Evolutionary conservation across 1,139 yeast species (phyloP).

Genomic region (Schwanniomyces etchellsii): DNA sequence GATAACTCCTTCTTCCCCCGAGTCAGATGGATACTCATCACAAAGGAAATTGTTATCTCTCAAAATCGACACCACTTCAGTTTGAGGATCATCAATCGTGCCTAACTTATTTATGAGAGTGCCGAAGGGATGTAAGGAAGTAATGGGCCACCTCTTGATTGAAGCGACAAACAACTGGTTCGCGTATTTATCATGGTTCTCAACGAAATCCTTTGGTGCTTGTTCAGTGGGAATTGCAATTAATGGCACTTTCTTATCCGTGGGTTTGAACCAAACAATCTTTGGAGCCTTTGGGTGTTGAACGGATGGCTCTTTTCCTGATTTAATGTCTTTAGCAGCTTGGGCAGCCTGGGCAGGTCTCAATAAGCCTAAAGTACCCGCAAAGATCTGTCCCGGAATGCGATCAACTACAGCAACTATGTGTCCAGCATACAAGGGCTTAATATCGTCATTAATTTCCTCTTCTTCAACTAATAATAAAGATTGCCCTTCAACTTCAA

Average conservation of each 20-base stretch:
- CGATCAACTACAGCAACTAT: constrained; percentile 97
- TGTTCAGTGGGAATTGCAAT: constrained; percentile 98
- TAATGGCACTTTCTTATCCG: constrained; percentile 93
- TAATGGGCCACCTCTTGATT: constrained; percentile 98
- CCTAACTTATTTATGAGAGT: constrained; percentile 87
- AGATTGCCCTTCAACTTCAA: constrained; percentile 97
- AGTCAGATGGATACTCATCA: constrained; percentile 65
- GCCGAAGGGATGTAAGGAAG: constrained; percentile 96
- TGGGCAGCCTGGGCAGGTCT: constrained; percentile 97
- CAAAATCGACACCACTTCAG: constrained; percentile 84
- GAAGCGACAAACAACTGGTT: constrained; percentile 88
- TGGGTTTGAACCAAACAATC: constrained; percentile 98
- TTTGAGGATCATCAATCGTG: constrained; percentile 64
- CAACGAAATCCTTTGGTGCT: constrained; percentile 93
- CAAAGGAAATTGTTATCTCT: constrained; percentile 90
- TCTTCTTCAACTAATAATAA: constrained; percentile 89
- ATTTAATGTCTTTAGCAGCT: constrained; percentile 65
- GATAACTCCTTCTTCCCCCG: constrained; percentile 18
- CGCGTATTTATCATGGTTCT: constrained; percentile 78
- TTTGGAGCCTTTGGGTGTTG: constrained; percentile 67
- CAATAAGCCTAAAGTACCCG: constrained; percentile 87
- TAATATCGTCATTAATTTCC: constrained; percentile 86
- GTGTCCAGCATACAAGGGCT: constrained; percentile 96
- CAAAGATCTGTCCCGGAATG: constrained; percentile 91
- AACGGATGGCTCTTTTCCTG: constrained; percentile 44